Evolutionary conservation across 306 rosid genomes (phyloP), one percentile per base, ranked within the genome.

Genomic region (Dryas octopetala): DNA sequence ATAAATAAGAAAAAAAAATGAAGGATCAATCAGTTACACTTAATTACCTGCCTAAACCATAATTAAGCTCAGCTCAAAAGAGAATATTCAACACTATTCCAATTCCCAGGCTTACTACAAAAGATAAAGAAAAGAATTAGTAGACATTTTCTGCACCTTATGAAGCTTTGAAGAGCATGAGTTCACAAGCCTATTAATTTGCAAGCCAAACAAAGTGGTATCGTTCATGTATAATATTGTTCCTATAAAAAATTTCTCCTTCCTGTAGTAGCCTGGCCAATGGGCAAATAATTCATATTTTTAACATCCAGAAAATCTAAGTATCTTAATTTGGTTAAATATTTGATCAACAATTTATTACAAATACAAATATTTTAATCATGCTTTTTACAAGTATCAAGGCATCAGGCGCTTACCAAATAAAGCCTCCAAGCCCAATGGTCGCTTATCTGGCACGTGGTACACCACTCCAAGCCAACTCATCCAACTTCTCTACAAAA

Each of bases 381-480:
- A 1, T 62, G 26, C 48, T 23, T 41, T 9, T 13, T 26, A 60
- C 6, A 68, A 71, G 78, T 5, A 46, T 73, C 66, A 69, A 64
- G 61, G n/a, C 59, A 79, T 69, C 23, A 2, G 76, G 23, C 23
- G 76, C 91, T 84, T 89, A 93, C 98, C 93, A 93, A 85, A 81
- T 91, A 96, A 84, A 93, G 93, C 84, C 97, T 89, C 98, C 97
- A 93, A 32, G 85, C 87, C 23, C 23, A 23, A 58, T 83, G 98
- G 96, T 44, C 98, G 97, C 98, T 91, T 88, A 69, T 93, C 84
- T 69, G 91, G 19, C 19, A 19, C 19, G 92, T 65, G 93, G 96
- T 74, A 93, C 70, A 48, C 98, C 97, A 85, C 93, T 91, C 98
- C 97, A 93, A 78, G 97, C 93, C 75, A 93, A 88, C 82, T 93